These are phyloP conservation scores for Corymbia citriodora DNA, from an alignment of 441 rosid species.

Conservation along the genomic window DNA sequence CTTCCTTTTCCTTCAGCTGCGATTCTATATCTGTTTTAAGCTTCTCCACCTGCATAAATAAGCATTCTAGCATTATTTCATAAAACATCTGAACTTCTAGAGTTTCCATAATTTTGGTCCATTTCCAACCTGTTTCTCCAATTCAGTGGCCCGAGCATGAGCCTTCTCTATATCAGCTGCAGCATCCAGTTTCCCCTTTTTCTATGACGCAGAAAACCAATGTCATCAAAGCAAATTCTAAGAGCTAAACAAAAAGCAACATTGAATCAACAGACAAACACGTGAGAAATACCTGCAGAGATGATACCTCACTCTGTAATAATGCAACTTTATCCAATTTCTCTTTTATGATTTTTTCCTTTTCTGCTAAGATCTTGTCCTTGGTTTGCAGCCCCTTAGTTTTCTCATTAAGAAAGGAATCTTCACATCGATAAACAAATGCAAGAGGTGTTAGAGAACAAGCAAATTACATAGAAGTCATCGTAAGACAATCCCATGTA, in stretches of 20 bases:
- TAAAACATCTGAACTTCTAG: neutral
- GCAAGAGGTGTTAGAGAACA: neutral
- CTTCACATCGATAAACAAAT: constrained; percentile 24
- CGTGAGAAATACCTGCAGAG: constrained; percentile 42
- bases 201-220: constrained; percentile 16
- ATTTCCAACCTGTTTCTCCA: constrained; percentile 67
- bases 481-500: neutral
- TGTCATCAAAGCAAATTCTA: neutral
- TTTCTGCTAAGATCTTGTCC: constrained; percentile 45
- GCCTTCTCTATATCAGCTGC: constrained; percentile 69
- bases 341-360: constrained; percentile 57
- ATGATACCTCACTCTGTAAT: constrained; percentile 57
- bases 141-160: constrained; percentile 58
- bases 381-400: constrained; percentile 44
- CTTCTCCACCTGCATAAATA: constrained; percentile 45
- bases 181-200: constrained; percentile 48
- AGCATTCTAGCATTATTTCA: neutral
- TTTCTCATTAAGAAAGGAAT: constrained; percentile 59
- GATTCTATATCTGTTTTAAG: constrained; percentile 45
- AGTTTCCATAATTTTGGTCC: neutral
- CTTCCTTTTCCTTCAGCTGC: constrained; percentile 51
- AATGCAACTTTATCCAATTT: constrained; percentile 49
- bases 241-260: neutral
- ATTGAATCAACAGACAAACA: neutral
- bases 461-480: neutral